Evolutionary conservation across 179 eudicot genomes (phyloP).

Genomic region (Gypsophila paniculata): DNA sequence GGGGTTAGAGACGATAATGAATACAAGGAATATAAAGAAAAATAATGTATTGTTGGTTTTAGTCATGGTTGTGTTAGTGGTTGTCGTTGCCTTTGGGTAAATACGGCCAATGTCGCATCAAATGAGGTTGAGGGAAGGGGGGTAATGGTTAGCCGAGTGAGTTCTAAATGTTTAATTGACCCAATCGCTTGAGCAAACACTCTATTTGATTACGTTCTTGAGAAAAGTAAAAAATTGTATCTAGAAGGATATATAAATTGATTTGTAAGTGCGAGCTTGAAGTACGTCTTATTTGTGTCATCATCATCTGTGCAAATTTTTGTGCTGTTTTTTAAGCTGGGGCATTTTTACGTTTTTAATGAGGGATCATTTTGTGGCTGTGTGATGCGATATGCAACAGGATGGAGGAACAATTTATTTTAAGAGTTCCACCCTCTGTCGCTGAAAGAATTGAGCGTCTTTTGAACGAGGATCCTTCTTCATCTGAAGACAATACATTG

Average conservation of each 20-base stretch:
- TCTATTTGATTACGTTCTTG: background rate
- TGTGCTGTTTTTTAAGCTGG: background rate
- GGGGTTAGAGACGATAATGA: background rate
- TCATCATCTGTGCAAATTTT: background rate
- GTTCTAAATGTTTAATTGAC: background rate
- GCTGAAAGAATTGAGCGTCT: constrained; percentile 77
- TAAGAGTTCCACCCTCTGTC: constrained; percentile 84
- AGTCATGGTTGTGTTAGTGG: too few relatives aligned
- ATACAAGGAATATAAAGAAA: too few relatives aligned
- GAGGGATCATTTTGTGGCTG: background rate
- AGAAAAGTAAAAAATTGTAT: background rate
- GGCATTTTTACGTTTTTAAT: background rate
- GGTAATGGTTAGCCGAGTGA: background rate
- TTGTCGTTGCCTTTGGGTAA: too few relatives aligned
- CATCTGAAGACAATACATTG: constrained; percentile 56
- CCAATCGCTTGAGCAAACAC: background rate
- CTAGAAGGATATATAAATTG: background rate
- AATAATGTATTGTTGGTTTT: too few relatives aligned
- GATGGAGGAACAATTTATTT: constrained; percentile 88
- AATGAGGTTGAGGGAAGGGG: background rate
- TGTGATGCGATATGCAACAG: constrained; percentile 20
- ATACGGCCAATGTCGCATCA: too few relatives aligned
- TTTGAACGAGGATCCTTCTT: constrained; percentile 56
- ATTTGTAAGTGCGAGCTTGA: background rate
- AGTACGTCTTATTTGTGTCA: background rate